Percentiles rank a stretch among this genome's conserved stretches.
Evolutionary conservation across 2,329 filamentous ascomycete species (phyloP).

Genomic region (Neonectria hederae): DNA sequence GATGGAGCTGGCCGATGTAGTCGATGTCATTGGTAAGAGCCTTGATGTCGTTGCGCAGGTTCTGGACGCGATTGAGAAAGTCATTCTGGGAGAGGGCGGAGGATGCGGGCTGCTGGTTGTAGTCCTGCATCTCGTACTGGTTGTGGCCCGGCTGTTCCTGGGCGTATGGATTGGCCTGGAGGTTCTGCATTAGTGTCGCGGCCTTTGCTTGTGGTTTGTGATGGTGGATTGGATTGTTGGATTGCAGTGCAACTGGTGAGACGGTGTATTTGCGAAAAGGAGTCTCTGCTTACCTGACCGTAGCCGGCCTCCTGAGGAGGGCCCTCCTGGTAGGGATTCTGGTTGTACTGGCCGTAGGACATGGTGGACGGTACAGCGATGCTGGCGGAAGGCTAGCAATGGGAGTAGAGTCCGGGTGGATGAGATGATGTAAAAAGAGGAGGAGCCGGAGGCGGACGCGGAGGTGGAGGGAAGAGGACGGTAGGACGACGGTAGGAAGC

Average conservation of each 20-base stretch:
- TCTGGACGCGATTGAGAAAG: slow-evolving; percentile 74
- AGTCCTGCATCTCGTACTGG: slow-evolving; percentile 66
- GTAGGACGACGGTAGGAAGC: slow-evolving; percentile 11
- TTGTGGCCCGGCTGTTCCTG: slow-evolving; percentile 47
- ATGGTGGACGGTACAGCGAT: slow-evolving; percentile 52
- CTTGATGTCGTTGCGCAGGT: slow-evolving; percentile 73
- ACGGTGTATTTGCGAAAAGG: slow-evolving; percentile 14
- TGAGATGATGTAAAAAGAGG: slow-evolving; percentile 32
- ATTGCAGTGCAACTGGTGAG: background rate
- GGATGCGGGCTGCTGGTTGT: slow-evolving; percentile 49
- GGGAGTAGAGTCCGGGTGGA: slow-evolving; percentile 22
- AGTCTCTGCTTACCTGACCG: slow-evolving; percentile 53
- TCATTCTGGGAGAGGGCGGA: slow-evolving; percentile 67
- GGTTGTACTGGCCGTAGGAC: slow-evolving; percentile 70
- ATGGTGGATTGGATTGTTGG: background rate
- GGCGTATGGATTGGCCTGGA: slow-evolving; percentile 44
- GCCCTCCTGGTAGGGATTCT: slow-evolving; percentile 71
- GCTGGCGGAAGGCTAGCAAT: slow-evolving; percentile 32
- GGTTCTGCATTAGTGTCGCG: slow-evolving; percentile 24
- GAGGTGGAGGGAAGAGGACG: slow-evolving; percentile 18
- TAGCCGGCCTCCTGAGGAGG: slow-evolving; percentile 59
- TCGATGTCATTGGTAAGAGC: slow-evolving; percentile 73
- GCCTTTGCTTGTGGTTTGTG: slow-evolving; percentile 16
- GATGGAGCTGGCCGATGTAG: slow-evolving; percentile 74
- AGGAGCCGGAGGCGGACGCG: slow-evolving; percentile 21